Evolutionary conservation across 495 filamentous ascomycete species (phyloP), one percentile per base, ranked within the genome.

Genomic region (Aspergillus bertholletiae): DNA sequence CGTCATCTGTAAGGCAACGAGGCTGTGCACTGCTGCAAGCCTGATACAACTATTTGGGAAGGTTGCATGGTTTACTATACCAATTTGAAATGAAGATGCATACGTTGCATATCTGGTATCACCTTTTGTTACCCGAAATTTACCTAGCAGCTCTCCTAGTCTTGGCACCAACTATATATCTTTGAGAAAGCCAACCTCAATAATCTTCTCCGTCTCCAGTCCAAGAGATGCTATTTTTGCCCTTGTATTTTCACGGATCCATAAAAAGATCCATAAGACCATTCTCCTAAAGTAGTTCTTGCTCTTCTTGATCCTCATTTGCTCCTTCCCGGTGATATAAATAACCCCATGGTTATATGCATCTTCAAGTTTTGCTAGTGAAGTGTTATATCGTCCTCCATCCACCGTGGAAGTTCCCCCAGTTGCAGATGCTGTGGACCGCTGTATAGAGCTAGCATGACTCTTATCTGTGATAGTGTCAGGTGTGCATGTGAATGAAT

Each of bases 251-350:
- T 88, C 85, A 37, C 87, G 61, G 48, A 89, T 77, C 80, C 83
- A 89, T 39, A 90, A 63, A 58, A 89, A 90, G 0, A 74, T 65
- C 40, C 65, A 70, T 48, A 90, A 62, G 7, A 84, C 34, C 0
- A 80, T 21, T 39, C 62, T 75, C 12, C 84, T 70, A 27, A 73
- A 46, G 30, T 77, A 61, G 24, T 78, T 72, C 21, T 73, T 76
- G 7, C 66, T 69, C 7, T 54, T 37, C 45, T 68, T 70, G 56
- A 89, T 75, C 18, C 71, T 71, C 77, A 90, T 78, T 71, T 88
- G 79, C 57, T 89, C 87, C 63, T 90, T 90, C 15, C 87, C 87
- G 15, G 89, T 74, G 20, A 90, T 77, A 59, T 90, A 89, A 34
- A 88, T 65, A 27, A 87, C 75, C 58, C 86, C 84, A 24, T 74